Evolutionary conservation across 225 moss, liverwort and hornwort species (phyloP), one percentile per base, ranked within the genome.

Genomic region (Polytrichum commune): DNA sequence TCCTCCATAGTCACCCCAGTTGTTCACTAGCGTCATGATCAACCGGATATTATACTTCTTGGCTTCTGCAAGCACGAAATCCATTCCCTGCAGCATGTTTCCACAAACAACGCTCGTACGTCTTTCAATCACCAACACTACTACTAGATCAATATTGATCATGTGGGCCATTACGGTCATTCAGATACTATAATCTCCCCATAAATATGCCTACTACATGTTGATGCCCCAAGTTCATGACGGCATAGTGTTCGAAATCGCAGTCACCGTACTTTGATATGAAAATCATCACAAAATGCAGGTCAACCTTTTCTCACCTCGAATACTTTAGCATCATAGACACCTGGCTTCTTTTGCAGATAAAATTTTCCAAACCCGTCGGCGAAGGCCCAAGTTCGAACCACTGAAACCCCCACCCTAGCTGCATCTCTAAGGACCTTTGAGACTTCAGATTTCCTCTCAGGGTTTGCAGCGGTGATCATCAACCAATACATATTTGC

Each of bases 381-480:
- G 16, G 81, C 85, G 25, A 90, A 90, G n/a, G 88, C 90, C 90
- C 90, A 88, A 33, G 88, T 83, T 55, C 88, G 83, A 74, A 83
- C 88, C 22, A 90, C 85, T 13, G 85, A 85, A 35, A 88, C 83
- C 46, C 90, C 90, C 20, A 88, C 75, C 22, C 69, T 25, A 3
- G 83, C 81, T 29, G 90, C 81, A 72, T 90, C 70, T 16, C 73
- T 62, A 23, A 88, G 71, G 54, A 81, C 83, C 53, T 85, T 77
- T 46, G 73, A 69, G 69, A 90, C 90, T 9, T 65, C 73, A 29
- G 61, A 24, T 38, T 82, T 76, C 38, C 75, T 67, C 7, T 78
- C 62, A 13, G 70, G 66, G 23, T 83, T 79, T 8, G 79, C 58
- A 6, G 78, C 88, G 29, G 64, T 64, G 68, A 32, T 74, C 85